A percentile compares a stretch with the other conserved stretches of the same genome.
Conservation (phyloP, 179 eudicot species). For the Gypsophila paniculata region DNA sequence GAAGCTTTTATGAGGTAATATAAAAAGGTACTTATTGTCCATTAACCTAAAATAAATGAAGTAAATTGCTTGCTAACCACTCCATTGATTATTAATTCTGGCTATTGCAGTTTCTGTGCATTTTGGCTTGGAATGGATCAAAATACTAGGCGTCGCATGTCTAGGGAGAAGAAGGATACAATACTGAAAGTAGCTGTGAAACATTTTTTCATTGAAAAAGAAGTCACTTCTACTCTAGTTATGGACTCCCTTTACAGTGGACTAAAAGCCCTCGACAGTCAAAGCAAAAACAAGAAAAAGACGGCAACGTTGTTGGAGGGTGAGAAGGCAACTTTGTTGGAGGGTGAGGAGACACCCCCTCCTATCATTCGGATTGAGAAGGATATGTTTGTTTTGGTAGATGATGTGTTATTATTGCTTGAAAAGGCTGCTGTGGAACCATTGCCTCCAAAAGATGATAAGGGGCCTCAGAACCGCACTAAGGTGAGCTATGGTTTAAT, state of each 20-base stretch:
- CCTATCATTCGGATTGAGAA: constrained; percentile 72
- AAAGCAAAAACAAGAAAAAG: constrained; percentile 54
- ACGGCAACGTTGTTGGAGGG: constrained; percentile 42
- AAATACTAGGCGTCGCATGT: constrained; percentile 64
- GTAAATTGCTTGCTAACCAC: not conserved
- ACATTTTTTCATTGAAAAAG: constrained; percentile 86
- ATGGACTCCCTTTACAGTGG: constrained; percentile 99
- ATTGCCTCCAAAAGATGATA: constrained; percentile 92
- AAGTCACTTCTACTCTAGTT: constrained; percentile 93
- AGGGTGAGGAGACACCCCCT: constrained; percentile 54
- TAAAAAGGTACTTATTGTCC: too few species aligned
- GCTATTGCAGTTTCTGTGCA: constrained; percentile 66
- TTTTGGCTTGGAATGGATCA: constrained; percentile 87
- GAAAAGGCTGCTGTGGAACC: constrained; percentile 92
- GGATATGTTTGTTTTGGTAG: constrained; percentile 75
- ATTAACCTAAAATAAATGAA: too few species aligned
- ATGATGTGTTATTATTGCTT: constrained; percentile 74
- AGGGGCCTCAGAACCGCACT: constrained; percentile 94
- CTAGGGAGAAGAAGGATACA: constrained; percentile 67
- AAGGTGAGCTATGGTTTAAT: constrained; percentile 48
- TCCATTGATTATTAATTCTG: not conserved
- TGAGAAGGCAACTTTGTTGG: constrained; percentile 40
- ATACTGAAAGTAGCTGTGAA: constrained; percentile 73
- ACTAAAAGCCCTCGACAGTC: constrained; percentile 79
- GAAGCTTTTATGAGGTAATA: too few species aligned